Evolutionary conservation across 1,139 yeast species (phyloP), one percentile per base, ranked within the genome.

Genomic region (Protomyces gravidus): DNA sequence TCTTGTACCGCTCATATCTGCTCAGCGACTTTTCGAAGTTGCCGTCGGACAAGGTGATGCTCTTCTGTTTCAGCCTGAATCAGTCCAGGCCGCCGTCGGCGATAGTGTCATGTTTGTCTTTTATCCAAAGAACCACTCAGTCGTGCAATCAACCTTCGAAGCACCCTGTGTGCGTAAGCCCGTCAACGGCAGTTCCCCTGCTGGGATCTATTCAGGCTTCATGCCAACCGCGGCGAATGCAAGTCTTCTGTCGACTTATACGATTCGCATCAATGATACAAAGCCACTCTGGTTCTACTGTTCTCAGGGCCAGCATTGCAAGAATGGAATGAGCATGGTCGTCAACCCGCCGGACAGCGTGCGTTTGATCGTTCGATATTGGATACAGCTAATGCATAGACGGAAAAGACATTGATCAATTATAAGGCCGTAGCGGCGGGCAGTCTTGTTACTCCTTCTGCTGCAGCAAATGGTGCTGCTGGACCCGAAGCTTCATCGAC

Each of bases 201-300:
- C 52, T 28, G 61, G 62, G 33, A 51, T 23, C 2, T 65, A 33
- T 56, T 65, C 67, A 9, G 67, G 67, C 7, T 51, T 63, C 56
- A 27, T 59, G 30, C 36, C 64, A 23, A 26, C 30, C 27, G 15
- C 48, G 4, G 59, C 61, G 40, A 28, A 36, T 15, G 36, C 45
- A 15, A 39, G 36, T 19, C 33, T 30, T n/a, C 48, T 49, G 27
- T 62, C 63, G 19, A 61, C 62, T 19, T 65, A 50, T 48, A 55
- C 60, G 26, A 59, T 65, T 48, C 39, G 30, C 32, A 45, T 65
- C 55, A 64, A 62, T 47, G 46, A 25, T 40, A 62, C 66, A 3
- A 62, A 62, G 42, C 67, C 67, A 13, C 57, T 65, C 49, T 65
- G 67, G 67, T 63, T 59, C 51, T 65, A 64, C 56, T 65, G 67